Evolutionary conservation across 192 early-diverging fungal genomes (phyloP), one percentile per base, ranked within the genome.

Genomic region (Entomortierella lignicola): DNA sequence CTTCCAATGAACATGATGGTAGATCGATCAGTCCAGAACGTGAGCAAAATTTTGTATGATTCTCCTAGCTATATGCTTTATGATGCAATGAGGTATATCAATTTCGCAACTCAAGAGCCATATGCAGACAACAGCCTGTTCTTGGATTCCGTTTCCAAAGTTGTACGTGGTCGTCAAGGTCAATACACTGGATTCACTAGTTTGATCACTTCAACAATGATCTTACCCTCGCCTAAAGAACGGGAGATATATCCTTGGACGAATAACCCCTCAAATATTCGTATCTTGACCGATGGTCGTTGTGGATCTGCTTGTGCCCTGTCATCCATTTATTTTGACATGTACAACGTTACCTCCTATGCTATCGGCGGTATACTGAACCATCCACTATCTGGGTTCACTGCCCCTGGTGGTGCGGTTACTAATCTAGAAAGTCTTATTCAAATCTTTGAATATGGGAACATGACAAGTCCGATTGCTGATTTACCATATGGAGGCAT

Each of bases 281-380:
- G 34, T n/a, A 20, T 71, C 23, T 20, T 63, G 52, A 47, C 59
- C 4, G 69, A 71, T 25, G 69, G 69, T 32, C 60, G 53, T 8
- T 71, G 59, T 47, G 60, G 60, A 25, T 71, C 69, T 34, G 69
- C 53, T 0, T 62, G 52, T 43, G 60, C 58, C 7, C 25, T 71
- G 52, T 29, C 60, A 2, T 17, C 29, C 15, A 12, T 47, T 15
- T 50, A 34, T 20, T 63, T 62, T 1, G 26, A 12, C 0, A 30
- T 4, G 18, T 37, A 71, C 29, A 44, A 44, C 17, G 69, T 71
- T 4, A 43, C n/a, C 12, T 31, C 52, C 3, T 32, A 51, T 26
- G 51, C 30, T 26, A 21, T 71, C 15, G 69, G 53, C 2, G 69
- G 69, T 17, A 18, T 17, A 7, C 11, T 5, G 1, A 48, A 37